Evolutionary conservation across 495 filamentous ascomycete genomes (phyloP).

Genomic region (Daldinia vernicosa): DNA sequence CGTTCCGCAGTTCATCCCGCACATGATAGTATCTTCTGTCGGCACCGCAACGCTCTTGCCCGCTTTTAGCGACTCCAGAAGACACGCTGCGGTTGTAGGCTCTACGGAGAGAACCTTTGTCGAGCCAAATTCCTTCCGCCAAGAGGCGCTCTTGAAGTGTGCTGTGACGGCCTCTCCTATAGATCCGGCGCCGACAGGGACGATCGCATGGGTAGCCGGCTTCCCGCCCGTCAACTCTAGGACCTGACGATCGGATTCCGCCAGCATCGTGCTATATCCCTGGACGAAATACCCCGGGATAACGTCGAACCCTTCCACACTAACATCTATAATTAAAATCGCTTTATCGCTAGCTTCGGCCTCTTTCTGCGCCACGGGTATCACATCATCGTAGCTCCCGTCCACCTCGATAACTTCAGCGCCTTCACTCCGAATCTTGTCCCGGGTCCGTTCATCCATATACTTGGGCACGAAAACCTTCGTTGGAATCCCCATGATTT

Average conservation of each 20-base stretch:
- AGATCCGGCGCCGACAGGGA: conserved; percentile 72
- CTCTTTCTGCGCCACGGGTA: conserved; percentile 57
- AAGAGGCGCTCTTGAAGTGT: conserved; percentile 61
- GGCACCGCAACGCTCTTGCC: conserved; percentile 55
- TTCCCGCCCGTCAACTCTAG: conserved; percentile 39
- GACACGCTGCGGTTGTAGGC: conserved; percentile 66
- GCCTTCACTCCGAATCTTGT: conserved; percentile 64
- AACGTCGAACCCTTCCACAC: conserved; percentile 67
- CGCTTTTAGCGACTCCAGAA: conserved; percentile 59
- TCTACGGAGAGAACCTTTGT: conserved; percentile 64
- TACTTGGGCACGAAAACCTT: conserved; percentile 65
- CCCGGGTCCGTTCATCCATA: conserved; percentile 61
- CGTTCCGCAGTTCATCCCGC: conserved; percentile 73
- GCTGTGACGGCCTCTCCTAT: conserved; percentile 65
- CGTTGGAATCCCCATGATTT: conserved; percentile 58
- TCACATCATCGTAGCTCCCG: conserved; percentile 66
- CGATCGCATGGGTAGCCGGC: conserved; percentile 57
- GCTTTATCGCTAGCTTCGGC: conserved; percentile 46
- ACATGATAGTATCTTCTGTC: conserved; percentile 69
- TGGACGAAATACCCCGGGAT: conserved; percentile 74
- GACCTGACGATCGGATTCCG: conserved; percentile 67
- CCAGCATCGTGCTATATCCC: conserved; percentile 73
- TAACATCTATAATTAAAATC: conserved; percentile 70
- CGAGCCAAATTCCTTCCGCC: conserved; percentile 21
- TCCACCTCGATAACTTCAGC: conserved; percentile 59